Percentiles rank a stretch among this genome's conserved stretches.
These are phyloP conservation scores for Prorocentrum cordatum DNA, from an alignment of 169 alveolate genomes.

Conservation along the genomic window DNA sequence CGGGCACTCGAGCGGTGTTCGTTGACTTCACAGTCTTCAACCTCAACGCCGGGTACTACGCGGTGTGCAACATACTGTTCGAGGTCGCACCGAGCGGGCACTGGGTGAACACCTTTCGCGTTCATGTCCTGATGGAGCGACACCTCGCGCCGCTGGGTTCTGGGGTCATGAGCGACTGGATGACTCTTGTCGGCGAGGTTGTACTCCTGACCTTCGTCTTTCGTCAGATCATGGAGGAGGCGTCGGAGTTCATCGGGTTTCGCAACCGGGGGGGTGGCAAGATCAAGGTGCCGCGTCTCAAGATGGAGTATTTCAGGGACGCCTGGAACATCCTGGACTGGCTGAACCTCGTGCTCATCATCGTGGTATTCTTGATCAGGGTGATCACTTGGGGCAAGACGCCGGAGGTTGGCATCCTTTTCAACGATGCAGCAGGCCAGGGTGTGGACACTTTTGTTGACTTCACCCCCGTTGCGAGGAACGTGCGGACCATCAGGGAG, in stretches of 20 bases:
- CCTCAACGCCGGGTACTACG: conserved; percentile 11
- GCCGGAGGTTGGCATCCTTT: too few relatives aligned
- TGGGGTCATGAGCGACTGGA: background rate
- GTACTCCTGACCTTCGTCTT: conserved; percentile 20
- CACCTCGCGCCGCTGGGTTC: conserved; percentile 26
- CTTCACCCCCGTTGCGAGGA: background rate
- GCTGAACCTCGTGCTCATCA: background rate
- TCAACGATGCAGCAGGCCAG: too few relatives aligned
- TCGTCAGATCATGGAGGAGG: conserved; percentile 45
- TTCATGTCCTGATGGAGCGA: conserved; percentile 24
- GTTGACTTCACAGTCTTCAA: conserved; percentile 24
- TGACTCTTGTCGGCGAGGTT: background rate
- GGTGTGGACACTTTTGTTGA: too few relatives aligned
- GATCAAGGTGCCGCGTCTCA: conserved; percentile 13
- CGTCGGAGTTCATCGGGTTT: conserved; percentile 34
- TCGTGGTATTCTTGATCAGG: background rate
- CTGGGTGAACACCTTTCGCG: conserved; percentile 23
- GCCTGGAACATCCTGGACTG: conserved; percentile 66
- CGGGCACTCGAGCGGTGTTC: too few relatives aligned
- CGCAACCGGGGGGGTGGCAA: background rate
- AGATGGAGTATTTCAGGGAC: conserved; percentile 37
- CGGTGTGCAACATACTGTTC: conserved; percentile 34
- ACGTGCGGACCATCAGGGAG: conserved; percentile 9
- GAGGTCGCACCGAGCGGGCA: conserved; percentile 40
- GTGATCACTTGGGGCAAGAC: too few relatives aligned